These are phyloP conservation scores for Hanseniaspora nectarophila DNA, from an alignment of 805 yeast genomes.

Conservation along the genomic window DNA sequence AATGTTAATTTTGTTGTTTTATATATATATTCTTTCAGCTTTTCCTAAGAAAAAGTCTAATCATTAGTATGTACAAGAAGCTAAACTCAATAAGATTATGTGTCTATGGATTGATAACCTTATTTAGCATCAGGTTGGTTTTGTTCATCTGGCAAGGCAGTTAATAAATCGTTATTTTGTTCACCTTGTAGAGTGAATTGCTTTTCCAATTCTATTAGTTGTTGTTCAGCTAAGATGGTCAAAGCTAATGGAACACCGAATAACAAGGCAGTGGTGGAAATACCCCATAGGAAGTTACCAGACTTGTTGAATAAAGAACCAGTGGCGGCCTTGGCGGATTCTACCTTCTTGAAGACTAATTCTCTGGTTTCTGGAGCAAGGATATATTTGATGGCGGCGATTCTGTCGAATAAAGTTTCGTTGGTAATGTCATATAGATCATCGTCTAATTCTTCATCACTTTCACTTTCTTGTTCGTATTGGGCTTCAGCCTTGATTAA, in stretches of 20 bases:
- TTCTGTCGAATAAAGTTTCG: slow-evolving; percentile 78
- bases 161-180: slow-evolving; percentile 53
- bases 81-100: background rate
- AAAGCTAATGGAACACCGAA: slow-evolving; percentile 88
- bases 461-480: slow-evolving; percentile 33
- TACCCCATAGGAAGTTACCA: slow-evolving; percentile 73
- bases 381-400: slow-evolving; percentile 82
- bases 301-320: slow-evolving; percentile 35
- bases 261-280: slow-evolving; percentile 70
- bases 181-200: slow-evolving; percentile 73
- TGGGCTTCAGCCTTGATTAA: slow-evolving; percentile 28
- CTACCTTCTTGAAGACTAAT: slow-evolving; percentile 31
- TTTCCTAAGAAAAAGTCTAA: background rate
- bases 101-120: background rate
- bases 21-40: slow-evolving; percentile 2
- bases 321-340: slow-evolving; percentile 17
- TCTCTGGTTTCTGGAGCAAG: slow-evolving; percentile 79
- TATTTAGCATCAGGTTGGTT: slow-evolving; percentile 20
- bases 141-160: slow-evolving; percentile 45
- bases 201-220: slow-evolving; percentile 85
- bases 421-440: slow-evolving; percentile 58
- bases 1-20: background rate
- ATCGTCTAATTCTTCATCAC: slow-evolving; percentile 40
- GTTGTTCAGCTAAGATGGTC: slow-evolving; percentile 84
- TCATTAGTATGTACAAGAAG: slow-evolving; percentile 12